Evolutionary conservation across 2,329 filamentous ascomycete species (phyloP).

Genomic region (Aspergillus luchuensis): DNA sequence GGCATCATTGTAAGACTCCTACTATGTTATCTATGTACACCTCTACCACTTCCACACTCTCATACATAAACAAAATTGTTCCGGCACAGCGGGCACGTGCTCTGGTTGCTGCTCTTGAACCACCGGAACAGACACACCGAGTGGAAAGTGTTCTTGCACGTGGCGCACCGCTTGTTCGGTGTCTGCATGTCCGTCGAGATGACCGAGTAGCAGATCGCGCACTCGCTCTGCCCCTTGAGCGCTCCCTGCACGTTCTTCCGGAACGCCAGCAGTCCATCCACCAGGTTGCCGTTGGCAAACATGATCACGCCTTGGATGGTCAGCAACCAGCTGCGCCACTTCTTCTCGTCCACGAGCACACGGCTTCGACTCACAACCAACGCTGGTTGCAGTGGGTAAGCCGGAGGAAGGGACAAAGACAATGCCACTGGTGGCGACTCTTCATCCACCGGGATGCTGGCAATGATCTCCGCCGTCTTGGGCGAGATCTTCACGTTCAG

Average conservation of each 20-base stretch:
- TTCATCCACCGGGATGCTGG: slow-evolving; percentile 86
- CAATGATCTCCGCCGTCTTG: slow-evolving; percentile 73
- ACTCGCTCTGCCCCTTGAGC: slow-evolving; percentile 90
- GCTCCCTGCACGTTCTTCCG: slow-evolving; percentile 83
- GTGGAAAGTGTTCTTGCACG: slow-evolving; percentile 95
- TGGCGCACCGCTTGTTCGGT: slow-evolving; percentile 87
- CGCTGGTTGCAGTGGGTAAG: slow-evolving; percentile 80
- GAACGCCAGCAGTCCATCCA: slow-evolving; percentile 84
- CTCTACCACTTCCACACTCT: neutral
- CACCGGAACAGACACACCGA: slow-evolving; percentile 88
- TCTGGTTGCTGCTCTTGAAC: slow-evolving; percentile 92
- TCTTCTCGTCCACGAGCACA: slow-evolving; percentile 84
- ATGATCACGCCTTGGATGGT: slow-evolving; percentile 90
- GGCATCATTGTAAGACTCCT: no score
- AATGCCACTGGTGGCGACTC: slow-evolving; percentile 79
- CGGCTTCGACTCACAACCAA: slow-evolving; percentile 75
- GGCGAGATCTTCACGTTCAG: slow-evolving; percentile 71
- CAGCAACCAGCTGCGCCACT: slow-evolving; percentile 89
- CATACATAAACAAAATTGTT: slow-evolving; percentile 67
- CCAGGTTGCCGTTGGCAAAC: slow-evolving; percentile 84
- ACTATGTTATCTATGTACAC: neutral
- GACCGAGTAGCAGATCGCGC: slow-evolving; percentile 95
- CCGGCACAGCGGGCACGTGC: slow-evolving; percentile 87
- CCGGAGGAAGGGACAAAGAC: slow-evolving; percentile 74
- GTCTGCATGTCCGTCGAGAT: slow-evolving; percentile 85